Conservation (phyloP, 495 filamentous ascomycete species). For the Friedmanniomyces endolithicus region DNA sequence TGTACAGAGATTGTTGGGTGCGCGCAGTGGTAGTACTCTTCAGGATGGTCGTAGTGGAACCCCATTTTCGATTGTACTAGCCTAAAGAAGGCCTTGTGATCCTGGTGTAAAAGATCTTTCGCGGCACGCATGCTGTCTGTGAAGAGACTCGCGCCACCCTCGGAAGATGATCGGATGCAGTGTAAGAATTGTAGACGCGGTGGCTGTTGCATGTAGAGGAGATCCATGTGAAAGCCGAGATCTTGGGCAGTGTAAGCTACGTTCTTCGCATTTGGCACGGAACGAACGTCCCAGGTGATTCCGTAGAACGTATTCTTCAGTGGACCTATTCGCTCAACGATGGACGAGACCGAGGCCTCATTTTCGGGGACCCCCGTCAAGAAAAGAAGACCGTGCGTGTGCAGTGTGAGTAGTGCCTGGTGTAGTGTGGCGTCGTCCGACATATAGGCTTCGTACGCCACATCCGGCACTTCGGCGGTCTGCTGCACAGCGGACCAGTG, state of each 20-base stretch:
- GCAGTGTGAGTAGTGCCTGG: slow-evolving; percentile 41
- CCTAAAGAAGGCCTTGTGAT: slow-evolving; percentile 22
- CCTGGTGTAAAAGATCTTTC: slow-evolving; percentile 27
- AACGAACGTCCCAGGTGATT: slow-evolving; percentile 73
- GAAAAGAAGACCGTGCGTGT: slow-evolving; percentile 56
- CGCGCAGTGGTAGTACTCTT: slow-evolving; percentile 60
- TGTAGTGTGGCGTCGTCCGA: slow-evolving; percentile 39
- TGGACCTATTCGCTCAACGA: slow-evolving; percentile 59
- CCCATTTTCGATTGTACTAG: slow-evolving; percentile 27
- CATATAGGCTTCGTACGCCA: slow-evolving; percentile 63
- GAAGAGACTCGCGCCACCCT: slow-evolving; percentile 74
- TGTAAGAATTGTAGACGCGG: slow-evolving; percentile 78
- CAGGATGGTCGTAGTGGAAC: slow-evolving; percentile 26
- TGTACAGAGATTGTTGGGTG: slow-evolving; percentile 44
- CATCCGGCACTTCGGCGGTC: slow-evolving; percentile 33
- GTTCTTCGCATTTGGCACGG: slow-evolving; percentile 66
- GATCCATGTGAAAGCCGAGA: slow-evolving; percentile 82
- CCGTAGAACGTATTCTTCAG: slow-evolving; percentile 82
- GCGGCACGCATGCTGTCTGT: slow-evolving; percentile 56
- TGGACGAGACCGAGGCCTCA: slow-evolving; percentile 47
- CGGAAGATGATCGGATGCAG: slow-evolving; percentile 60
- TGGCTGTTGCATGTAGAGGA: slow-evolving; percentile 70
- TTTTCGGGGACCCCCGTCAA: slow-evolving; percentile 54
- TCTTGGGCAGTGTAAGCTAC: slow-evolving; percentile 74
- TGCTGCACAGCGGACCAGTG: slow-evolving; percentile 36